These are phyloP conservation scores for Trypanosoma caninum DNA, from an alignment of 208 protist species.

Conservation along the genomic window DNA sequence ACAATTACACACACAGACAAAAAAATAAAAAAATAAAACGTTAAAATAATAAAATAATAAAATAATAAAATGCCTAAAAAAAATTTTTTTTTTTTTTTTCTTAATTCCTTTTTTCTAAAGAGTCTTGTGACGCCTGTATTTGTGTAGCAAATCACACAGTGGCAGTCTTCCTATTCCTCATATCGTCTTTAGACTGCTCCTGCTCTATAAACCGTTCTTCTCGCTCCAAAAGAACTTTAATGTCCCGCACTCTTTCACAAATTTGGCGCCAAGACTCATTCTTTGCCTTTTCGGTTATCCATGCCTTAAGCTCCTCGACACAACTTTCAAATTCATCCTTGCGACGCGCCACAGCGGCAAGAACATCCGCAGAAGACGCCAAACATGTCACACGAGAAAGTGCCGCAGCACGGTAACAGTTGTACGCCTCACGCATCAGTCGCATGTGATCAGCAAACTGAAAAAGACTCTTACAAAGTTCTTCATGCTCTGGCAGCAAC, in stretches of 20 bases:
- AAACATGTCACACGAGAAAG: slow-evolving; percentile 81
- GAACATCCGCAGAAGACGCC: slow-evolving; percentile 38
- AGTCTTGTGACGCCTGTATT: too few species aligned
- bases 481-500: slow-evolving; percentile 24
- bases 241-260: slow-evolving; percentile 64
- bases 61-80: slow-evolving; percentile 1
- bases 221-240: slow-evolving; percentile 61
- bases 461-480: slow-evolving; percentile 35
- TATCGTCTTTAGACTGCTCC: too few species aligned
- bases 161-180: too few species aligned
- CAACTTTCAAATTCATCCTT: slow-evolving; percentile 75
- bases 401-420: slow-evolving; percentile 62
- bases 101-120: too few species aligned
- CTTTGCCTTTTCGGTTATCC: slow-evolving; percentile 55
- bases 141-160: too few species aligned
- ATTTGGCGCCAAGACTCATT: slow-evolving; percentile 79
- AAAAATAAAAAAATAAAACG: too few species aligned
- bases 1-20: too few species aligned
- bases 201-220: slow-evolving; percentile 32
- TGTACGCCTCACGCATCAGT: slow-evolving; percentile 54
- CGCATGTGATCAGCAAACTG: slow-evolving; percentile 55
- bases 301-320: slow-evolving; percentile 68
- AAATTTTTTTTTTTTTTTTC: neutral
- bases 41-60: slow-evolving; percentile 5
- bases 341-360: slow-evolving; percentile 58